phyloP scores from a whole-genome alignment of 768 basidiomycete species.

The Clavulina sp. region DNA sequence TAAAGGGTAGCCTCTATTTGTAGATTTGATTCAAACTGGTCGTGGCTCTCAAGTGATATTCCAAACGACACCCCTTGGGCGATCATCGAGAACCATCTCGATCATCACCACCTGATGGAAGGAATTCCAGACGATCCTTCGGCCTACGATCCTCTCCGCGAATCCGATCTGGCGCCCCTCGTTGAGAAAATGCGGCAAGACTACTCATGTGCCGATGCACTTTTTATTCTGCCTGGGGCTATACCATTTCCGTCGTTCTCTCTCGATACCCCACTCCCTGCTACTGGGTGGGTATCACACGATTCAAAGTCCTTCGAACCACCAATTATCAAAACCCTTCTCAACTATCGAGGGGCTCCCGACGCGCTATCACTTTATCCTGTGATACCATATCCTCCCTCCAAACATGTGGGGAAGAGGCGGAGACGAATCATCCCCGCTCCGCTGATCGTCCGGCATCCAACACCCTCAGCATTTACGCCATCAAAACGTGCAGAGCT shows the following conservation, averaged over 20 bases:
- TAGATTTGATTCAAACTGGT: slow-evolving; percentile 61
- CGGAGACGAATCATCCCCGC: slow-evolving; percentile 20
- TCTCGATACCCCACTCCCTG: slow-evolving; percentile 34
- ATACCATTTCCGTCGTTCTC: slow-evolving; percentile 67
- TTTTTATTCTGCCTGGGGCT: slow-evolving; percentile 49
- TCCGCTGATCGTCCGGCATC: slow-evolving; percentile 55
- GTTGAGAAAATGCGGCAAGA: slow-evolving; percentile 47
- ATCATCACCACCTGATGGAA: not conserved
- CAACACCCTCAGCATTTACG: slow-evolving; percentile 34
- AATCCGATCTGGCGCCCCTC: slow-evolving; percentile 33
- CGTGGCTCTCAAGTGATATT: slow-evolving; percentile 39
- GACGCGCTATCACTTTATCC: slow-evolving; percentile 23
- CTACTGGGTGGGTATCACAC: slow-evolving; percentile 44
- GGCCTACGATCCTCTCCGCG: slow-evolving; percentile 39
- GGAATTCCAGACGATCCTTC: slow-evolving; percentile 16
- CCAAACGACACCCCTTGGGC: slow-evolving; percentile 2
- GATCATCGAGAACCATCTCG: not conserved
- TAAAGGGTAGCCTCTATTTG: too few species aligned
- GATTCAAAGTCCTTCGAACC: slow-evolving; percentile 28
- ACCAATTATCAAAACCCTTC: slow-evolving; percentile 29
- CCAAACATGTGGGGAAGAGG: slow-evolving; percentile 7
- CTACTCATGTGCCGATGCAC: slow-evolving; percentile 52
- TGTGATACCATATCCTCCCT: slow-evolving; percentile 23
- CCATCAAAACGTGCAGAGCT: slow-evolving; percentile 33
- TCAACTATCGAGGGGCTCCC: slow-evolving; percentile 13